Evolutionary conservation across 768 basidiomycete genomes (phyloP).

Genomic region (Sporobolomyces pararoseus): DNA sequence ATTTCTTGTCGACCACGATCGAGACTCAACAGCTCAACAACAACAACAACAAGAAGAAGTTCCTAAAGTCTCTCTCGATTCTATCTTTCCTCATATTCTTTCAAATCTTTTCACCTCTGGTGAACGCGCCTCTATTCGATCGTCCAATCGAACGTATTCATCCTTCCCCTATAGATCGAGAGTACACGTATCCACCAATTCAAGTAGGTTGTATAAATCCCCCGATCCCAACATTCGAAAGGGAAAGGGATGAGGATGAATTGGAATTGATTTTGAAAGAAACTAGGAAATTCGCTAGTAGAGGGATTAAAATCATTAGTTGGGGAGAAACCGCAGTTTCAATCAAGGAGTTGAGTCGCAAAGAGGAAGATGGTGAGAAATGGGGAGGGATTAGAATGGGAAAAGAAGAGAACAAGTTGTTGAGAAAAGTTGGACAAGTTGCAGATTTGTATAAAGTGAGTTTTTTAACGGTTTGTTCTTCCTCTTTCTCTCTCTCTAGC

Average conservation of each 20-base stretch:
- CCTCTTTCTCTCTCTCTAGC: neutral
- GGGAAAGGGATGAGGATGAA: neutral
- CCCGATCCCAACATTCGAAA: neutral
- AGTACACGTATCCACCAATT: slow-evolving; percentile 26
- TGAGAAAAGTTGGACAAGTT: slow-evolving; percentile 51
- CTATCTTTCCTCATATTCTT: neutral
- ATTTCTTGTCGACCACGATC: too few relatives aligned
- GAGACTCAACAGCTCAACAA: neutral
- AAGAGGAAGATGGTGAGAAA: neutral
- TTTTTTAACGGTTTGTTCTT: neutral
- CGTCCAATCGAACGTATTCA: neutral
- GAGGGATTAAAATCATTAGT: slow-evolving; percentile 13
- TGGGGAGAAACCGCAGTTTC: slow-evolving; percentile 28
- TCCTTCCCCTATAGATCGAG: slow-evolving; percentile 9
- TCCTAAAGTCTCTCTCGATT: neutral
- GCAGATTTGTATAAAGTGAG: slow-evolving; percentile 48
- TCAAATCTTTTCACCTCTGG: neutral
- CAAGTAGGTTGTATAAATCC: slow-evolving; percentile 35
- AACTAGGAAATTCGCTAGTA: neutral
- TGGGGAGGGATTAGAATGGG: slow-evolving; percentile 26
- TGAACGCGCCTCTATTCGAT: neutral
- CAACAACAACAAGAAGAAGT: neutral
- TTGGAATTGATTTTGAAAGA: slow-evolving; percentile 22
- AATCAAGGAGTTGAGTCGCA: neutral
- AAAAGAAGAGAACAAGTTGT: slow-evolving; percentile 6